phyloP scores from a whole-genome alignment of 306 rosid genomes.

The Lathyrus oleraceus region DNA sequence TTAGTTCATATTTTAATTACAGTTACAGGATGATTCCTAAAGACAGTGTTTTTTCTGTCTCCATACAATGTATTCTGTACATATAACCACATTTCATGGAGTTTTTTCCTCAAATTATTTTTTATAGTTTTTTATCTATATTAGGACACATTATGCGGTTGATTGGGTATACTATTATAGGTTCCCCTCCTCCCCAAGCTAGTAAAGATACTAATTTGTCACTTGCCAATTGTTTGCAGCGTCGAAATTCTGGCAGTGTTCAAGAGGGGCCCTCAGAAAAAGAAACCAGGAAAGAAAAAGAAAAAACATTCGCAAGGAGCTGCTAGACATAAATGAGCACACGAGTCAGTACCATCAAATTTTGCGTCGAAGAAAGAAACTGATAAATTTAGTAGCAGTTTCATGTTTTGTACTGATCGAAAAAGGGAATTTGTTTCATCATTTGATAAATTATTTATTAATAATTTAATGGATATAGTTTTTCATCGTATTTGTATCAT shows the following conservation, averaged over 20 bases:
- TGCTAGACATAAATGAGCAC: conserved; percentile 23
- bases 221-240: conserved; percentile 51
- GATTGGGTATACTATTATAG: conserved; percentile 8
- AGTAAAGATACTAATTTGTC: conserved; percentile 22
- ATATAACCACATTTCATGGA: background rate
- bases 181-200: background rate
- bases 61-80: background rate
- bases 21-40: conserved; percentile 13
- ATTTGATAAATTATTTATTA: conserved; percentile 39
- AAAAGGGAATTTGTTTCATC: conserved; percentile 22
- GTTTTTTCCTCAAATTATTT: background rate
- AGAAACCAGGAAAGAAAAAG: conserved; percentile 70
- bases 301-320: conserved; percentile 53
- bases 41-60: background rate
- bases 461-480: conserved; percentile 47
- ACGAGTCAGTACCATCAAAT: conserved; percentile 12
- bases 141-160: background rate
- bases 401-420: conserved; percentile 25
- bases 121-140: background rate
- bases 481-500: conserved; percentile 36
- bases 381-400: conserved; percentile 25
- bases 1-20: background rate
- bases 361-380: conserved; percentile 21
- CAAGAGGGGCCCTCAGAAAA: conserved; percentile 68
- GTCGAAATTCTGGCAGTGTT: conserved; percentile 83